phyloP scores from a whole-genome alignment of 176 grass and related monocot species.

The Aegilops sharonensis region DNA sequence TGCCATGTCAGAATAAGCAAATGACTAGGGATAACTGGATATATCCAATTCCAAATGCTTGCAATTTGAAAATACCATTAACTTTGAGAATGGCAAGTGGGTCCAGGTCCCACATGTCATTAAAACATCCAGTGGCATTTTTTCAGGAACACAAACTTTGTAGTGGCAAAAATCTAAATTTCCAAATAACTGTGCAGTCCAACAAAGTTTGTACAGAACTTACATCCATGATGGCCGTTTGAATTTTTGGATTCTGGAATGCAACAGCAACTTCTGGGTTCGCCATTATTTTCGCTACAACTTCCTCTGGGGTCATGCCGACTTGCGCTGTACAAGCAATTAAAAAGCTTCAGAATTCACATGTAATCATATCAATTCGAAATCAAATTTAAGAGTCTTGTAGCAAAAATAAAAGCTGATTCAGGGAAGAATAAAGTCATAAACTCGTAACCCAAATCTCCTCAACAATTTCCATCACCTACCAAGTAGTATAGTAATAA shows the following conservation, averaged over 20 bases:
- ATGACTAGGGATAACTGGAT: constrained; percentile 2
- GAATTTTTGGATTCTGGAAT: constrained; percentile 97
- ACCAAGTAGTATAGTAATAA: constrained; percentile 1
- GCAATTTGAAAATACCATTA: background rate
- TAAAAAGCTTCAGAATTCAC: background rate
- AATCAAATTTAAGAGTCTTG: background rate
- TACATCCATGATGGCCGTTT: constrained; percentile 99
- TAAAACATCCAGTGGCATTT: background rate
- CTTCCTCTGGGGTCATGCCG: constrained; percentile 94
- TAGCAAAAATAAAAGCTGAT: constrained; percentile 9
- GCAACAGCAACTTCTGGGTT: constrained; percentile 93
- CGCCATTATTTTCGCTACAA: constrained; percentile 95
- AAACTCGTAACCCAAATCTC: background rate
- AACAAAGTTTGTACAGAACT: constrained; percentile 25
- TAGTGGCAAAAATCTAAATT: background rate
- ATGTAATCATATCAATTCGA: background rate
- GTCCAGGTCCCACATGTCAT: background rate
- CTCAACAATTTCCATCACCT: background rate
- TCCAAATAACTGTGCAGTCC: background rate
- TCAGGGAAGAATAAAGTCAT: background rate
- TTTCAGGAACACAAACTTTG: background rate
- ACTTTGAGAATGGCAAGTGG: background rate
- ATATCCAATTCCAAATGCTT: background rate
- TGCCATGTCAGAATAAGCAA: constrained; percentile 47
- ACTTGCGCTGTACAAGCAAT: constrained; percentile 67